Percentiles rank a stretch among this genome's conserved stretches.
phyloP scores from a whole-genome alignment of 495 filamentous ascomycete species.

The Aspergillus sclerotioniger region DNA sequence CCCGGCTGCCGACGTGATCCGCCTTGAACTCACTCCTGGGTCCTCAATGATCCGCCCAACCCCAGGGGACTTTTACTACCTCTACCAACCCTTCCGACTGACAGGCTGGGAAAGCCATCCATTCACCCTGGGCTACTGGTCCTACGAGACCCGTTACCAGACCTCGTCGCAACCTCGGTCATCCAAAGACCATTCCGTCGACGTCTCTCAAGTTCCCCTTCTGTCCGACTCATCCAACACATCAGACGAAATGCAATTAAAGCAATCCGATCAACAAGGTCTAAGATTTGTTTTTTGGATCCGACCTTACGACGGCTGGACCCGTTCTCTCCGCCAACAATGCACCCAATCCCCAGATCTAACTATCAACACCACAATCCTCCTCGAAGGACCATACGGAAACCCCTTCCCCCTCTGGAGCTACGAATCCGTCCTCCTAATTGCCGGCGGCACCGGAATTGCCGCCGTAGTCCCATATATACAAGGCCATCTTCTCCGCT shows the following conservation, averaged over 20 bases:
- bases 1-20: slow-evolving; percentile 48
- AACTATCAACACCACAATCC: slow-evolving; percentile 25
- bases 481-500: slow-evolving; percentile 33
- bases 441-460: slow-evolving; percentile 61
- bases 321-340: slow-evolving; percentile 39
- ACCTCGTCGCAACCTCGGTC: too few species aligned
- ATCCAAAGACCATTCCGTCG: slow-evolving; percentile 10
- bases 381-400: slow-evolving; percentile 63
- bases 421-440: slow-evolving; percentile 53
- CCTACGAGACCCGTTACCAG: slow-evolving; percentile 17
- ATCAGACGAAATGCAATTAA: background rate
- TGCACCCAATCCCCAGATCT: slow-evolving; percentile 26
- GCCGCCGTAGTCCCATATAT: slow-evolving; percentile 55
- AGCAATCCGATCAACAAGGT: background rate
- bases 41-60: slow-evolving; percentile 32
- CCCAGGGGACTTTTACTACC: slow-evolving; percentile 56
- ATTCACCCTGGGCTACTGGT: slow-evolving; percentile 54
- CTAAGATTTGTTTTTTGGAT: slow-evolving; percentile 43
- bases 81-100: slow-evolving; percentile 51
- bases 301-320: slow-evolving; percentile 51
- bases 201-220: slow-evolving; percentile 34
- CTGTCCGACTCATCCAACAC: slow-evolving; percentile 21
- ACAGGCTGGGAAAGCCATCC: slow-evolving; percentile 60
- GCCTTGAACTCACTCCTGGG: slow-evolving; percentile 42
- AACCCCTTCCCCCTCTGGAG: slow-evolving; percentile 43